phyloP scores from a whole-genome alignment of 2,329 filamentous ascomycete genomes.

The Penicillium sp. region DNA sequence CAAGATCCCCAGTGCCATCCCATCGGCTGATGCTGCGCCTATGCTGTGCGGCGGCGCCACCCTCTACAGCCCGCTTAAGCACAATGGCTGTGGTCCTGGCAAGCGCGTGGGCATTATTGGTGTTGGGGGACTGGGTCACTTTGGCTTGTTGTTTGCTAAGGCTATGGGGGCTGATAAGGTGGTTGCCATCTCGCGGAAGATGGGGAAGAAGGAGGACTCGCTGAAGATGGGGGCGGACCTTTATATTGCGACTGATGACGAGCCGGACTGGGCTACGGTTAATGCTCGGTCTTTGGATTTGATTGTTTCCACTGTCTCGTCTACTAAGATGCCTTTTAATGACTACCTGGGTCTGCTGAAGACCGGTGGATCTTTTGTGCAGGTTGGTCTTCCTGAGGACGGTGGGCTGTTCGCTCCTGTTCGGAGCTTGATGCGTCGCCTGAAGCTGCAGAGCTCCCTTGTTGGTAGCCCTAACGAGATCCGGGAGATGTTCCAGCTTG shows the following conservation, averaged over 20 bases:
- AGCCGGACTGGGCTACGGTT: constrained; percentile 46
- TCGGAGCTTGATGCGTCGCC: constrained; percentile 49
- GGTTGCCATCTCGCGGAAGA: constrained; percentile 48
- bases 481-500: constrained; percentile 39
- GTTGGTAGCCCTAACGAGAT: constrained; percentile 38
- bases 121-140: constrained; percentile 65
- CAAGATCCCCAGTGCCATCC: constrained; percentile 48
- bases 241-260: constrained; percentile 51
- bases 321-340: constrained; percentile 54
- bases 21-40: constrained; percentile 51
- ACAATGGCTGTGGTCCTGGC: constrained; percentile 60
- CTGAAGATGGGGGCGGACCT: constrained; percentile 48
- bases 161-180: constrained; percentile 61
- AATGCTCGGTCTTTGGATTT: constrained; percentile 46
- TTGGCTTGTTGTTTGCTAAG: constrained; percentile 61
- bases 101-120: constrained; percentile 65
- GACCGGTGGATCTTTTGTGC: constrained; percentile 53
- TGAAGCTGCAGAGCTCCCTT: constrained; percentile 44
- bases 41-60: constrained; percentile 75
- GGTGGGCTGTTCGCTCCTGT: constrained; percentile 45
- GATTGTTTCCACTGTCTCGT: constrained; percentile 50
- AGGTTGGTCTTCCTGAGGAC: constrained; percentile 59
- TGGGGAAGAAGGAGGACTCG: constrained; percentile 46
- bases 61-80: constrained; percentile 59
- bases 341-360: constrained; percentile 55